Percentiles rank a stretch among this genome's conserved stretches.
These are phyloP conservation scores for Hamigera avellanea DNA, from an alignment of 495 filamentous ascomycete species.

Conservation along the genomic window DNA sequence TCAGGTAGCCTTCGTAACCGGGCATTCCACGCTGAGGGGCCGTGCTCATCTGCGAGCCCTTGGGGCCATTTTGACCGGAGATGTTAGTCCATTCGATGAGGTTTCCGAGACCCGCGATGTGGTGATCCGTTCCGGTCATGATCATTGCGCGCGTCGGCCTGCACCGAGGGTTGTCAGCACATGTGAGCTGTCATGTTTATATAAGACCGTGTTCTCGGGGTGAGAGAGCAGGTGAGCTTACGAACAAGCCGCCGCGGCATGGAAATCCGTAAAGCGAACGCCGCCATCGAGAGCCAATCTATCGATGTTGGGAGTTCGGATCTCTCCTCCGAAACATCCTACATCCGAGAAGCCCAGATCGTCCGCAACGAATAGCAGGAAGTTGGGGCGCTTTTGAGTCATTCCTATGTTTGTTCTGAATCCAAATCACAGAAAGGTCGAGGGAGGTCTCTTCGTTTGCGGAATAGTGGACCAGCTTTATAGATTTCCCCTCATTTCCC, in stretches of 20 bases:
- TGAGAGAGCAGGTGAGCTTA: constrained; percentile 8
- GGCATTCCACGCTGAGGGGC: constrained; percentile 43
- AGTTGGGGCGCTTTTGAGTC: constrained; percentile 42
- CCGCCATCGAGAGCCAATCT: constrained; percentile 38
- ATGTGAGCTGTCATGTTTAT: too few relatives aligned
- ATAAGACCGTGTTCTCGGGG: too few relatives aligned
- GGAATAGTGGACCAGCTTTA: background rate
- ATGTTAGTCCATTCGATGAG: constrained; percentile 40
- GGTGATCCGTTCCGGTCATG: constrained; percentile 36
- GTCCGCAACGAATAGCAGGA: constrained; percentile 51
- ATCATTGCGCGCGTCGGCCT: constrained; percentile 51
- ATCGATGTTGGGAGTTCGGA: constrained; percentile 50
- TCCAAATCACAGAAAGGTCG: background rate
- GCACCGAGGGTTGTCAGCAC: background rate
- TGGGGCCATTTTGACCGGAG: constrained; percentile 32
- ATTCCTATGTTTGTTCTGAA: background rate
- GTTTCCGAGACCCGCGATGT: constrained; percentile 35
- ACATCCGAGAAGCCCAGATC: constrained; percentile 54
- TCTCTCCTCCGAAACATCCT: constrained; percentile 50
- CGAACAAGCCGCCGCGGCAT: constrained; percentile 53
- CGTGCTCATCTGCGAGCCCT: constrained; percentile 29
- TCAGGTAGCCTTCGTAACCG: constrained; percentile 55
- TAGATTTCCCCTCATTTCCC: background rate
- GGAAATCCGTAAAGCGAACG: constrained; percentile 50
- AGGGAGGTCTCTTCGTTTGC: too few relatives aligned